These are phyloP conservation scores for Warburgia ugandensis DNA, from an alignment of 164 flowering plant species.

Conservation along the genomic window DNA sequence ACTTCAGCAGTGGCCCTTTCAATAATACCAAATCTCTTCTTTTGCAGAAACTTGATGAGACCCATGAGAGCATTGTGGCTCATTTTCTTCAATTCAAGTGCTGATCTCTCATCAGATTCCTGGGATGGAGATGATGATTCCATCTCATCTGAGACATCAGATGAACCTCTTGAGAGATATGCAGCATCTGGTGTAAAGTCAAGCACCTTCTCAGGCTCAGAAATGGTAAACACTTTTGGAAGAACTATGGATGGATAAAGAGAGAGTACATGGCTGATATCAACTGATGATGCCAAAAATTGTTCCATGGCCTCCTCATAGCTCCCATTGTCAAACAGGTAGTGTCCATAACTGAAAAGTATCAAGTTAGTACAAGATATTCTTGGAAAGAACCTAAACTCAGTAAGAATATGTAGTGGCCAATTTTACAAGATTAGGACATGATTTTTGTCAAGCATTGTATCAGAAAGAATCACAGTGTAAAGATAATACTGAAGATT, in stretches of 20 bases:
- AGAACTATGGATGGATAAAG: conserved; percentile 72
- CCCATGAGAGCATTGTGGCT: conserved; percentile 93
- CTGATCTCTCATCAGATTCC: conserved; percentile 55
- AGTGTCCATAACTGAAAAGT: conserved; percentile 72
- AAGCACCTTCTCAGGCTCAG: conserved; percentile 55
- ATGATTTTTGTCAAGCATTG: too few relatives aligned
- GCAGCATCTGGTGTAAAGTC: conserved; percentile 54
- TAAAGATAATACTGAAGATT: too few relatives aligned
- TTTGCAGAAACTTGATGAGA: conserved; percentile 84
- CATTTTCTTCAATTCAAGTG: conserved; percentile 73
- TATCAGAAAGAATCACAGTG: too few relatives aligned
- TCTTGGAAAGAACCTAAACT: too few relatives aligned
- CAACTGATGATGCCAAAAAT: conserved; percentile 86
- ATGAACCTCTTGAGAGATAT: conserved; percentile 75
- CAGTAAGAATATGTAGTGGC: too few relatives aligned
- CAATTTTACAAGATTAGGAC: too few relatives aligned
- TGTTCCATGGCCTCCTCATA: conserved; percentile 99
- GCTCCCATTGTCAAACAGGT: conserved; percentile 82
- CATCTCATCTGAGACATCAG: conserved; percentile 86
- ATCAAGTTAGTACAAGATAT: neutral
- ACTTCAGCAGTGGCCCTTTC: conserved; percentile 92
- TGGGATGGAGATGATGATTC: conserved; percentile 47
- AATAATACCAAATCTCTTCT: conserved; percentile 60
- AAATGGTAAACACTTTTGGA: conserved; percentile 53
- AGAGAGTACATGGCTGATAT: conserved; percentile 83